Evolutionary conservation across 345 rosid species (phyloP), one percentile per base, ranked within the genome.

Genomic region (Gossypium herbaceum): DNA sequence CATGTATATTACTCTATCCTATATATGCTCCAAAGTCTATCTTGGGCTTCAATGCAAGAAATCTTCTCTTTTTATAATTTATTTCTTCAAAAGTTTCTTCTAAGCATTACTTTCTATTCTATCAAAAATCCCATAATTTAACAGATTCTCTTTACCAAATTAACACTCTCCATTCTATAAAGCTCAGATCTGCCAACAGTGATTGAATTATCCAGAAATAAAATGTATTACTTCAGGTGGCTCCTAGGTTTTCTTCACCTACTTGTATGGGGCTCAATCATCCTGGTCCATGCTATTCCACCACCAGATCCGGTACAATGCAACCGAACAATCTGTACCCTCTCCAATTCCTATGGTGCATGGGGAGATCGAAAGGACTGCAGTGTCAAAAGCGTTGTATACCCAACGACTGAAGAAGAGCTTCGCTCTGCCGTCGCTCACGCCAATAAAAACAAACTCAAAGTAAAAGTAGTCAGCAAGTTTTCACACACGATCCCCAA

Each of bases 401-500:
- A 90, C 75, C 95, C 97, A 2, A 77, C 84, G 16, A 88, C 94
- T 2, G 95, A 94, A 72, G 88, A 91, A 48, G 97, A 88, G 79
- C 87, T 92, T 17, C 83, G 80, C 2, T 48, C 59, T 2, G 89
- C 91, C 12, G 94, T 91, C 41, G 97, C 94, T 7, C 66, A 74
- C 44, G 97, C 97, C 4, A 67, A 72, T 25, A 77, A 71, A 68
- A 82, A 84, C 58, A 83, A 80, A 24, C 86, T 94, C 73, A 91
- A 86, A 77, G 81, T 91, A 41, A 91, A 92, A 79, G 93, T 88
- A 0, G 92, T 88, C 11, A 89, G 91, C 79, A 81, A 74, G 60
- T 92, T 90, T 75, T 92, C 97, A 1, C 95, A 91, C 76, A 85
- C 97, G 22, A 94, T 92, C 24, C 92, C 97, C 0, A 94, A 92